A percentile compares a stretch with the other conserved stretches of the same genome.
phyloP scores from a whole-genome alignment of 2,329 filamentous ascomycete genomes.

The Neocatenulostroma microsporum region DNA sequence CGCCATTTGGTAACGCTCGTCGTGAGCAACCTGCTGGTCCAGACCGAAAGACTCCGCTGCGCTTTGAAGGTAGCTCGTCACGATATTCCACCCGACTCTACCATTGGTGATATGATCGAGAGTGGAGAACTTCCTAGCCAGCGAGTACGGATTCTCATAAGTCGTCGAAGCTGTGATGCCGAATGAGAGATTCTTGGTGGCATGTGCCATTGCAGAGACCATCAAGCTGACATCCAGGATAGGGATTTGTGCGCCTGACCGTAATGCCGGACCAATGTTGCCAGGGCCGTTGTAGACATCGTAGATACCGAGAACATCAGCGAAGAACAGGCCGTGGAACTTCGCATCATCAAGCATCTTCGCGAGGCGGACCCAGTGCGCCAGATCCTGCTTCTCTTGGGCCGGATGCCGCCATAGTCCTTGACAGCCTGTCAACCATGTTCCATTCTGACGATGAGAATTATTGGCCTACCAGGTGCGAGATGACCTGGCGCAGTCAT shows the following conservation, averaged over 20 bases:
- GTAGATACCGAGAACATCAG: slow-evolving; percentile 43
- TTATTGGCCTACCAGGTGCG: slow-evolving; percentile 39
- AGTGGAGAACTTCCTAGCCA: slow-evolving; percentile 31
- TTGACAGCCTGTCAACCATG: slow-evolving; percentile 6
- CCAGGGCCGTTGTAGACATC: slow-evolving; percentile 43
- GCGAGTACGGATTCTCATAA: slow-evolving; percentile 31
- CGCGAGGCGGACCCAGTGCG: slow-evolving; percentile 43
- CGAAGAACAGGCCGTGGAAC: slow-evolving; percentile 47
- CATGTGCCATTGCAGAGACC: slow-evolving; percentile 42
- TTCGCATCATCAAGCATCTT: slow-evolving; percentile 42
- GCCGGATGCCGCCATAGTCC: slow-evolving; percentile 26
- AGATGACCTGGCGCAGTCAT: slow-evolving; percentile 43
- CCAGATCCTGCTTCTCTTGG: slow-evolving; percentile 35
- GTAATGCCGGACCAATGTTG: slow-evolving; percentile 40
- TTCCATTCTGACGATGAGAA: slow-evolving; percentile 1
- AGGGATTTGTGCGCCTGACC: slow-evolving; percentile 59
- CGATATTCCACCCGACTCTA: slow-evolving; percentile 43
- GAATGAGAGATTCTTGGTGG: slow-evolving; percentile 2
- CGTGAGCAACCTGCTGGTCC: slow-evolving; percentile 40
- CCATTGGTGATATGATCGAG: slow-evolving; percentile 34
- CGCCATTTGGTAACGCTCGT: slow-evolving; percentile 44
- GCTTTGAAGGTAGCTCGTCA: slow-evolving; percentile 43
- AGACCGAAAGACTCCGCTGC: slow-evolving; percentile 42
- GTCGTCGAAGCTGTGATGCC: slow-evolving; percentile 33
- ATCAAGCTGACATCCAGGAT: slow-evolving; percentile 48